phyloP scores from a whole-genome alignment of 768 basidiomycete species.

The Calocybe indica region DNA sequence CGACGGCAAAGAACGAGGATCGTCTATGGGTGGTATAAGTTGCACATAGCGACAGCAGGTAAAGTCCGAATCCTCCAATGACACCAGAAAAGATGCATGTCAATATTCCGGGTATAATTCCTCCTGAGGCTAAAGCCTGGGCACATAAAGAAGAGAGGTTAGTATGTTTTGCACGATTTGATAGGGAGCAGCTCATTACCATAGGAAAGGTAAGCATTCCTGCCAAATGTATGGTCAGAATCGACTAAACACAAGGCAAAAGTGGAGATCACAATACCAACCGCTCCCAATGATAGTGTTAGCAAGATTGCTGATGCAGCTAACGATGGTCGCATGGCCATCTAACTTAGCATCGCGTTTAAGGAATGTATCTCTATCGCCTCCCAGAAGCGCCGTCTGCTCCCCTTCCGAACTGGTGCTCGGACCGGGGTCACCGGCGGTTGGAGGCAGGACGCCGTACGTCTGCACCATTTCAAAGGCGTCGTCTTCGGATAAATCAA shows the following conservation, averaged over 20 bases:
- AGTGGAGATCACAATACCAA: conserved; percentile 25
- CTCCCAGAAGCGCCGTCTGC: conserved; percentile 55
- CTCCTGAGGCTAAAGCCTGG: conserved; percentile 86
- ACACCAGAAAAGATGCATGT: conserved; percentile 80
- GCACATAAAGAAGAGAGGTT: conserved; percentile 5
- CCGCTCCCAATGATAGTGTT: conserved; percentile 94
- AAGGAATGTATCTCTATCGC: conserved; percentile 18
- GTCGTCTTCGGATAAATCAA: conserved; percentile 19
- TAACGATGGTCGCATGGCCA: conserved; percentile 64
- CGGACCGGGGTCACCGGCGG: conserved; percentile 22
- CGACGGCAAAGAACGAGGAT: conserved; percentile 79
- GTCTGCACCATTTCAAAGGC: conserved; percentile 61
- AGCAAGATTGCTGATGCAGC: conserved; percentile 72
- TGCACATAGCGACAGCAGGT: conserved; percentile 83
- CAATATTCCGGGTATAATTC: conserved; percentile 83
- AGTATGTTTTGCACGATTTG: neutral
- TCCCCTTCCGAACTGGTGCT: conserved; percentile 32
- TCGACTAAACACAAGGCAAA: conserved; percentile 1
- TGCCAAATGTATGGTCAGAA: conserved; percentile 17
- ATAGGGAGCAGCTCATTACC: conserved; percentile 30
- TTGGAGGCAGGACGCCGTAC: conserved; percentile 53
- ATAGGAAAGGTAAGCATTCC: conserved; percentile 88
- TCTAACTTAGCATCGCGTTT: conserved; percentile 29
- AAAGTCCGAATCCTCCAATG: conserved; percentile 80
- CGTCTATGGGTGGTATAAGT: conserved; percentile 65